phyloP scores from a whole-genome alignment of 2,329 filamentous ascomycete species.

The Aureobasidium lini region DNA sequence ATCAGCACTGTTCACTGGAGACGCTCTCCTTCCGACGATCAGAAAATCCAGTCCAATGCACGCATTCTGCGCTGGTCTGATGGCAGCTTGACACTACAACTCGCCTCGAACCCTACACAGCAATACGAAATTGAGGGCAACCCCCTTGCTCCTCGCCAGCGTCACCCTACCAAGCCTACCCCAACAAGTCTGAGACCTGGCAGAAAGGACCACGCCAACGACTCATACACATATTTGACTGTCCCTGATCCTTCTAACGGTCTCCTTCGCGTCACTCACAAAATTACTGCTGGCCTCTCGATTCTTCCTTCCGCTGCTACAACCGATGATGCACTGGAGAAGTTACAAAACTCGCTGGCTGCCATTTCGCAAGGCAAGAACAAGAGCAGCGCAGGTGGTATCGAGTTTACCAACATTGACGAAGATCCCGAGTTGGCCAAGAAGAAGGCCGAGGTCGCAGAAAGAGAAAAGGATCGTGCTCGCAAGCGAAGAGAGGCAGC shows the following conservation, averaged over 20 bases:
- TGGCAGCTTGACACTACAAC: conserved; percentile 66
- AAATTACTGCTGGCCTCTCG: conserved; percentile 65
- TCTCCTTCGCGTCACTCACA: conserved; percentile 64
- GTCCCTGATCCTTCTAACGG: conserved; percentile 62
- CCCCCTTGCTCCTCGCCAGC: conserved; percentile 54
- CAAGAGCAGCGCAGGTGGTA: conserved; percentile 44
- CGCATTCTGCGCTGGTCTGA: conserved; percentile 72
- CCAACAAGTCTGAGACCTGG: conserved; percentile 31
- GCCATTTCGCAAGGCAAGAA: conserved; percentile 52
- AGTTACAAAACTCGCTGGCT: conserved; percentile 60
- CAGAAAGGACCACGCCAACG: conserved; percentile 57
- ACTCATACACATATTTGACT: conserved; percentile 69
- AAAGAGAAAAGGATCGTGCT: conserved; percentile 64
- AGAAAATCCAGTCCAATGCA: conserved; percentile 65
- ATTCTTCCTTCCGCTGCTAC: conserved; percentile 60
- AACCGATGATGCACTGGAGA: conserved; percentile 63
- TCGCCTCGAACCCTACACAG: conserved; percentile 58
- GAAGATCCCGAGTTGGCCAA: conserved; percentile 70
- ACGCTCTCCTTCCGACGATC: conserved; percentile 56
- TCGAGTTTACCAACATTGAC: conserved; percentile 61
- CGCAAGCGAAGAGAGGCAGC: conserved; percentile 62
- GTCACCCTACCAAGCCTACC: conserved; percentile 42
- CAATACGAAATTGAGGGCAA: conserved; percentile 71
- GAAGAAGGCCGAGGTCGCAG: conserved; percentile 63
- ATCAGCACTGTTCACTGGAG: conserved; percentile 63